phyloP scores from a whole-genome alignment of 1,284 basidiomycete species.

The Boletus semigastroideus region DNA sequence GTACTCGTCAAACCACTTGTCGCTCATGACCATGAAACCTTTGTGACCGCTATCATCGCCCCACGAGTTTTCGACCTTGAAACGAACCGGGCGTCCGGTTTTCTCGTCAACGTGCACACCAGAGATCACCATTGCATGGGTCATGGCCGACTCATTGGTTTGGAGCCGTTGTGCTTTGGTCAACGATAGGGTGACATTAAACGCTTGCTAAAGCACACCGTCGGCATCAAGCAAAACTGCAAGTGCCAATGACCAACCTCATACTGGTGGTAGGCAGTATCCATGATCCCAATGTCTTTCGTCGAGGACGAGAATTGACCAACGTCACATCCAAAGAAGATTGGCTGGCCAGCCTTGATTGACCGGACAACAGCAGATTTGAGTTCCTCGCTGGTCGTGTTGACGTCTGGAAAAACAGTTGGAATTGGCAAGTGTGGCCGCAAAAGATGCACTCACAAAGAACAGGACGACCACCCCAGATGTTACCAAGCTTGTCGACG shows the following conservation, averaged over 20 bases:
- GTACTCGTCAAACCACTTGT: constrained; percentile 88
- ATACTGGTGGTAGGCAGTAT: constrained; percentile 80
- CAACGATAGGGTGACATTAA: constrained; percentile 57
- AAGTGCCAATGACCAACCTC: constrained; percentile 46
- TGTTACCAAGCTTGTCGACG: constrained; percentile 89
- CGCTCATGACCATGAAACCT: constrained; percentile 92
- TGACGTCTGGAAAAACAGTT: constrained; percentile 67
- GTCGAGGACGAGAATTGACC: constrained; percentile 80
- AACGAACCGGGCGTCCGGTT: constrained; percentile 75
- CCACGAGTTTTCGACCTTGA: constrained; percentile 97
- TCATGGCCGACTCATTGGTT: constrained; percentile 85
- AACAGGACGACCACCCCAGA: constrained; percentile 84
- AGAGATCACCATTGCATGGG: constrained; percentile 92
- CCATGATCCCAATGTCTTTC: constrained; percentile 76
- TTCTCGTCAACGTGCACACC: constrained; percentile 82
- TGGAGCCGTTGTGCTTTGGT: constrained; percentile 86
- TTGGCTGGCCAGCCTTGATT: constrained; percentile 87
- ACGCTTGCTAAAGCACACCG: constrained; percentile 43
- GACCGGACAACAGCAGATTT: constrained; percentile 81
- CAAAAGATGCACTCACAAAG: constrained; percentile 55
- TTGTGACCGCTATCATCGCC: constrained; percentile 78
- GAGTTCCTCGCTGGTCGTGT: constrained; percentile 79
- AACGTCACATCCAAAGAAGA: constrained; percentile 95
- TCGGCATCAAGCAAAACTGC: background rate
- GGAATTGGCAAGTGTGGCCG: background rate